Conservation (phyloP, 2,329 filamentous ascomycete species). For the Mycocentrospora acerina region DNA sequence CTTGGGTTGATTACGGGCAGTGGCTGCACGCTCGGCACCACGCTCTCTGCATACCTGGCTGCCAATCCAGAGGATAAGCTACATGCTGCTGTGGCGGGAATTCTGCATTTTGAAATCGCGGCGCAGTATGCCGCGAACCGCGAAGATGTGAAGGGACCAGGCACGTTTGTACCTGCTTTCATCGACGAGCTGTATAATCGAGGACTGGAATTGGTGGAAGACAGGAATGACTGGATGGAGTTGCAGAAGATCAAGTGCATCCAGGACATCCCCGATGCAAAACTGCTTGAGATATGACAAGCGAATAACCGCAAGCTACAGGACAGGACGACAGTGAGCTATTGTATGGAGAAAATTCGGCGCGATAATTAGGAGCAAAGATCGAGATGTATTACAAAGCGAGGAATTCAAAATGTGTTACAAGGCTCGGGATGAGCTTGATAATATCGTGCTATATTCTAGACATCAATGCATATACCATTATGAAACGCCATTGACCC, state of each 20-base stretch:
- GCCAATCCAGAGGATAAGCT: conserved; percentile 45
- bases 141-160: conserved; percentile 71
- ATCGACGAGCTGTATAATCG: conserved; percentile 65
- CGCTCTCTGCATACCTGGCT: conserved; percentile 73
- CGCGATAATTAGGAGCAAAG: too few species aligned
- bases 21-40: conserved; percentile 83
- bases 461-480: too few species aligned
- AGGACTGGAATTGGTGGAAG: conserved; percentile 15
- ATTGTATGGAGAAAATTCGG: too few species aligned
- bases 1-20: conserved; percentile 70
- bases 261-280: conserved; percentile 20
- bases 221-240: conserved; percentile 8
- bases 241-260: conserved; percentile 20
- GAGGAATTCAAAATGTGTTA: too few species aligned
- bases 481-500: not conserved
- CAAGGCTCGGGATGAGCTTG: too few species aligned
- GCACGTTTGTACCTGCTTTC: conserved; percentile 83
- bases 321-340: too few species aligned
- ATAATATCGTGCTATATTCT: too few species aligned
- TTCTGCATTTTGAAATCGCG: conserved; percentile 77
- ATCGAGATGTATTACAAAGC: too few species aligned
- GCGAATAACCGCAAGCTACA: too few species aligned
- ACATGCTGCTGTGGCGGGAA: conserved; percentile 69
- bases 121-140: conserved; percentile 66
- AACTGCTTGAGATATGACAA: conserved; percentile 12